Base-by-base conservation (phyloP, 208 protist species). In the Leishmania amazonensis region DNA sequence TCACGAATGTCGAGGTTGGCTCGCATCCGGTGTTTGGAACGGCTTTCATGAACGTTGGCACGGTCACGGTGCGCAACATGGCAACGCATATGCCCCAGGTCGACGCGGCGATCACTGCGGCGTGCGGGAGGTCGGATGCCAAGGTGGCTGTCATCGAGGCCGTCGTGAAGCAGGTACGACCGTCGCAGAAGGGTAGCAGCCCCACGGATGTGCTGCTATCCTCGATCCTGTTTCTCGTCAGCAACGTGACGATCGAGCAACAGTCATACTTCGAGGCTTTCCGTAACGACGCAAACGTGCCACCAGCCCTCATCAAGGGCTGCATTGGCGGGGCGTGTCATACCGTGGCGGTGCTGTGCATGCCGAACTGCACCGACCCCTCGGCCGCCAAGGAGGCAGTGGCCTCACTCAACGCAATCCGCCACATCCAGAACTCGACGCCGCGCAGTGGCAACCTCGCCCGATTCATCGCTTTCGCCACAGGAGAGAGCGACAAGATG, bases 391-490 rank as follows among this genome's bases (percentile, higher is more conserved):
- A 54, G 64, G 74, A 31, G 68, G 89, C 82, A n/a, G 45, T 81
- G 49, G 79, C 60, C 0, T 91, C 75, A 40, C 75, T 87, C 75
- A 72, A 67, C 62, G 70, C 76, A 49, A 86, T 92, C 79, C 76
- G 84, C 72, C 53, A 51, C 81, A 71, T 84, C 38, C 57, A 78
- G 65, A 94, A 93, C 77, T 74, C 83, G 2, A 82, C 84, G 38
- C 89, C 91, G 0, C 91, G 91, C 79, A 94, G 85, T 76, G 91
- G 91, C 57, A 94, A 89, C 81, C 74, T 94, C 38, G 85, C 72
- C 42, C 88, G 91, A 31, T 94, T 90, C 75, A 78, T 94, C 74
- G 78, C 73, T 65, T 85, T 87, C 57, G 88, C 89, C 58, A 85
- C 82, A 1, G 86, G 83, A 1, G 86, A 94, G 85, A 80, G 81